Percentiles rank a stretch among this genome's conserved stretches.
These are phyloP conservation scores for Ustilago xerochloae DNA, from an alignment of 1,284 basidiomycete species.

Conservation along the genomic window DNA sequence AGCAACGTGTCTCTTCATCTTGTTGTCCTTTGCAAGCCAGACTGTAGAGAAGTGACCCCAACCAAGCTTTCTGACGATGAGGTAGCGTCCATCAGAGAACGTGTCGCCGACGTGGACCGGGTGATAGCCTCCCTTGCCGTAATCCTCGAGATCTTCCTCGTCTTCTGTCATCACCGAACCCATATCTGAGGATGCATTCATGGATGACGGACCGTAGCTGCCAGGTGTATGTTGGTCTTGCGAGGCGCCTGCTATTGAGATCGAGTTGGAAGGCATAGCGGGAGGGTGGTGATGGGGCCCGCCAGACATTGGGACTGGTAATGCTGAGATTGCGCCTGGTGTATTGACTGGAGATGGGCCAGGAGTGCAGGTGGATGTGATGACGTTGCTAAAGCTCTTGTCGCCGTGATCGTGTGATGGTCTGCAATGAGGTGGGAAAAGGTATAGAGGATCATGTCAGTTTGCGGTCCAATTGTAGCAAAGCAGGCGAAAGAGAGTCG, in stretches of 20 bases:
- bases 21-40: conserved; percentile 71
- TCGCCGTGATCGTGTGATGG: conserved; percentile 33
- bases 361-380: conserved; percentile 54
- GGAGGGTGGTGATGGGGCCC: conserved; percentile 35
- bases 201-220: conserved; percentile 45
- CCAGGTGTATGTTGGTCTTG: conserved; percentile 38
- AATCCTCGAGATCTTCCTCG: conserved; percentile 70
- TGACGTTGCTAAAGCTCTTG: conserved; percentile 50
- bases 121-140: conserved; percentile 78
- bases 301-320: conserved; percentile 45
- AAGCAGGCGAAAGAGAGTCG: not conserved
- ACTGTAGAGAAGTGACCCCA: conserved; percentile 90
- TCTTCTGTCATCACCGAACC: conserved; percentile 68
- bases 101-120: conserved; percentile 94
- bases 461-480: not conserved
- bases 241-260: conserved; percentile 45
- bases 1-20: conserved; percentile 93
- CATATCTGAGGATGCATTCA: conserved; percentile 52
- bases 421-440: conserved; percentile 6
- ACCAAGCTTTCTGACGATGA: conserved; percentile 93
- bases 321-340: conserved; percentile 39
- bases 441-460: not conserved
- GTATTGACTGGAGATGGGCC: conserved; percentile 54
- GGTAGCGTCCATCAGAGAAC: conserved; percentile 88
- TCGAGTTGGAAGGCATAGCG: conserved; percentile 33